Evolutionary conservation across 371 early-diverging fungal genomes (phyloP).

Genomic region (Mortierella sp.): DNA sequence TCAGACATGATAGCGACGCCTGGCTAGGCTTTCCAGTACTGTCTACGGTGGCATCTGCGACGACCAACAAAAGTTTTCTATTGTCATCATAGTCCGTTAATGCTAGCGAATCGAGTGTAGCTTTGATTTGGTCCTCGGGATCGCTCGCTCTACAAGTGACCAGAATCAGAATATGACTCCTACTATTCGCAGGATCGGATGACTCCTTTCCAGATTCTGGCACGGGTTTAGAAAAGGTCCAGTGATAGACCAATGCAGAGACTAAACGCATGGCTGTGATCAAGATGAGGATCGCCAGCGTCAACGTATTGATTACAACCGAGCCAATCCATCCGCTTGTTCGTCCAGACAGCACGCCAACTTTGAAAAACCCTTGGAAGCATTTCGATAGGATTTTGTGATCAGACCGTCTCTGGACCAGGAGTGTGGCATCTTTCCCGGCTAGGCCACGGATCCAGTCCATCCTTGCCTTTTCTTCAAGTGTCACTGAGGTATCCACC

Average conservation of each 20-base stretch:
- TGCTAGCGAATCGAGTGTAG: conserved; percentile 63
- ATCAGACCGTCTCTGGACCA: conserved; percentile 29
- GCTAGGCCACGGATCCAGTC: conserved; percentile 46
- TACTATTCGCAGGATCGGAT: conserved; percentile 1
- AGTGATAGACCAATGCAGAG: conserved; percentile 83
- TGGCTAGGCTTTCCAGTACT: conserved; percentile 11
- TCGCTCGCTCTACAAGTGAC: conserved; percentile 83
- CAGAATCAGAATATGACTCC: conserved; percentile 48
- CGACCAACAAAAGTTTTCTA: conserved; percentile 64
- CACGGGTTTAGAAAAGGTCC: conserved; percentile 75
- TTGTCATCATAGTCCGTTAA: conserved; percentile 61
- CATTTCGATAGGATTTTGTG: conserved; percentile 58
- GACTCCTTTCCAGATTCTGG: conserved; percentile 62
- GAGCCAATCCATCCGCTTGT: conserved; percentile 81
- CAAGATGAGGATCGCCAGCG: conserved; percentile 68
- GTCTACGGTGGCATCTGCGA: conserved; percentile 23
- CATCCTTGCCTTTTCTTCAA: conserved; percentile 29
- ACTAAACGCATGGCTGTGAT: conserved; percentile 77
- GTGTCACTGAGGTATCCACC: conserved; percentile 9
- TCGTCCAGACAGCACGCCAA: conserved; percentile 77
- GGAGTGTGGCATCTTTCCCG: conserved; percentile 56
- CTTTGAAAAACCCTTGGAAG: conserved; percentile 66
- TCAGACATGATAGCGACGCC: conserved; percentile 22
- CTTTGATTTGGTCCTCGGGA: conserved; percentile 47
- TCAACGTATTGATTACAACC: conserved; percentile 46